These are phyloP conservation scores for Ceratobasidium sp. DNA, from an alignment of 1,284 basidiomycete species.

Conservation along the genomic window DNA sequence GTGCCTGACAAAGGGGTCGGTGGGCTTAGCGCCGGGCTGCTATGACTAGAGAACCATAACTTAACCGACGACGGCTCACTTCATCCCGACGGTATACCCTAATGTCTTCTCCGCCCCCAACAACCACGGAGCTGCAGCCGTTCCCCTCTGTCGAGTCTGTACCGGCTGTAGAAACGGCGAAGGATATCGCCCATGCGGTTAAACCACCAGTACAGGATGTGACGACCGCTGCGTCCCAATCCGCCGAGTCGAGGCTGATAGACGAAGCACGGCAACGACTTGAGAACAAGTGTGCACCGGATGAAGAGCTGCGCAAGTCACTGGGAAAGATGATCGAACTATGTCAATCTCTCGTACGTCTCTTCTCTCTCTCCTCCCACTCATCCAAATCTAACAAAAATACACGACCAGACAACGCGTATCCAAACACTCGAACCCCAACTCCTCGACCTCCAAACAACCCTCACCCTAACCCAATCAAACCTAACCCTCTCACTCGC, in stretches of 20 bases:
- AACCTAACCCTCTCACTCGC: conserved; percentile 88
- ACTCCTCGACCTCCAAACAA: conserved; percentile 72
- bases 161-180: neutral
- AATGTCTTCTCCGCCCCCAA: conserved; percentile 34
- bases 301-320: conserved; percentile 25
- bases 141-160: conserved; percentile 13
- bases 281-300: conserved; percentile 9
- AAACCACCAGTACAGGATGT: conserved; percentile 11
- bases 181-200: neutral
- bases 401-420: conserved; percentile 53
- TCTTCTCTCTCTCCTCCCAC: neutral
- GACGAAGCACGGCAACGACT: conserved; percentile 15
- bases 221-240: neutral
- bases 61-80: neutral
- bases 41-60: neutral
- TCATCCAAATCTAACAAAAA: neutral
- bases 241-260: conserved; percentile 3
- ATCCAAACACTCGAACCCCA: conserved; percentile 52
- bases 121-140: conserved; percentile 3
- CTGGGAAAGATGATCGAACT: conserved; percentile 35
- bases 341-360: conserved; percentile 36
- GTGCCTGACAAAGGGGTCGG: conserved; percentile 24
- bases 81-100: conserved; percentile 33
- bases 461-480: conserved; percentile 84
- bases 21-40: conserved; percentile 23